Conservation (phyloP, 2,329 filamentous ascomycete genomes). For the Nothopassalora personata region DNA sequence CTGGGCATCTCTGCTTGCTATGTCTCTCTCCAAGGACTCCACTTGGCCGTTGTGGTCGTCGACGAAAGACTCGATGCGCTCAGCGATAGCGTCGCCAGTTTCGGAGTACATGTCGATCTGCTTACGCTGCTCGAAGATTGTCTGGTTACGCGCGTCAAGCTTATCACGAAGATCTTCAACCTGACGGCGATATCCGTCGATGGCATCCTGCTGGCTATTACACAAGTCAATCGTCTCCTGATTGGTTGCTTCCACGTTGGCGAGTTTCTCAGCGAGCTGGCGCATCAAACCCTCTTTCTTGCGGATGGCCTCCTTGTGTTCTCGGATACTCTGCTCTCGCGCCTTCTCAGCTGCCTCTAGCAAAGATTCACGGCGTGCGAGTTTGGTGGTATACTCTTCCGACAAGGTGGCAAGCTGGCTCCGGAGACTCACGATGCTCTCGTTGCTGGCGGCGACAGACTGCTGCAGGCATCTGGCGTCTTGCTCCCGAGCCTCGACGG, state of each 20-base stretch:
- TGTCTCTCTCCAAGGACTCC: background rate
- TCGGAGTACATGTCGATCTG: background rate
- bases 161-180: background rate
- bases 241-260: background rate
- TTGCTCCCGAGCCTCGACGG: no score
- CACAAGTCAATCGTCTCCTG: background rate
- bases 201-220: background rate
- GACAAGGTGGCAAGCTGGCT: background rate
- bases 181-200: background rate
- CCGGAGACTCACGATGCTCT: no score
- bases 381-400: background rate
- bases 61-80: background rate
- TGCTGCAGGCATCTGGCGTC: no score
- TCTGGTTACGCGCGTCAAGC: background rate
- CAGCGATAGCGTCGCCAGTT: background rate
- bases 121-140: background rate
- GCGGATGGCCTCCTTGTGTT: background rate
- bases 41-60: background rate
- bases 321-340: background rate
- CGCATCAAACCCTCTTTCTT: background rate
- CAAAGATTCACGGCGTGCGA: background rate
- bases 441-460: no score
- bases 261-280: background rate
- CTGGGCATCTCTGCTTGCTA: background rate
- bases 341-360: background rate